These are phyloP conservation scores for Theileria equi DNA, from an alignment of 169 alveolate species.

Conservation along the genomic window DNA sequence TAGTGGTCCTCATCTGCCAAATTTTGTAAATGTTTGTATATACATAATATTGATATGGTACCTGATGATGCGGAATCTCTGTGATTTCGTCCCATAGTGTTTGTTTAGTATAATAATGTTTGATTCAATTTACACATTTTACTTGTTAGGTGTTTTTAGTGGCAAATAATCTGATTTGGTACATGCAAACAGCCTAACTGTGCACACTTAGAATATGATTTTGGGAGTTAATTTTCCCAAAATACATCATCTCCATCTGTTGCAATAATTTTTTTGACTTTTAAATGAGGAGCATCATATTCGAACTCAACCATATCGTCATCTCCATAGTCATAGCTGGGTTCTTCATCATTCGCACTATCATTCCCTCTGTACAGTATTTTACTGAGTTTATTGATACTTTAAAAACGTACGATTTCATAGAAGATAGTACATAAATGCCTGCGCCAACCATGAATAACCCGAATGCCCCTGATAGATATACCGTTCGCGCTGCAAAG, in stretches of 20 bases:
- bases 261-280: constrained; percentile 55
- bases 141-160: too few relatives aligned
- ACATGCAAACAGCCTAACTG: too few relatives aligned
- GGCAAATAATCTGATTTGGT: too few relatives aligned
- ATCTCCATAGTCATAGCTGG: constrained; percentile 5
- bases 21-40: too few relatives aligned
- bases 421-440: constrained; percentile 34
- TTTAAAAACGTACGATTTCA: constrained; percentile 45
- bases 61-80: too few relatives aligned
- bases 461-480: constrained; percentile 54
- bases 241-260: constrained; percentile 64
- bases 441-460: constrained; percentile 33
- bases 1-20: too few relatives aligned
- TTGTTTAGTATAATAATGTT: too few relatives aligned
- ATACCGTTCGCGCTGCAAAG: constrained; percentile 33
- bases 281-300: constrained; percentile 42
- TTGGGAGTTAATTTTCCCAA: constrained; percentile 49
- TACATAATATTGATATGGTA: too few relatives aligned
- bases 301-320: constrained; percentile 7
- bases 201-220: too few relatives aligned
- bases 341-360: constrained; percentile 1
- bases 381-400: background rate
- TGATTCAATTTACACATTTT: too few relatives aligned
- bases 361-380: too few relatives aligned
- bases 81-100: too few relatives aligned